phyloP scores from a whole-genome alignment of 1,284 basidiomycete species.

The Sphagnurus paluster region DNA sequence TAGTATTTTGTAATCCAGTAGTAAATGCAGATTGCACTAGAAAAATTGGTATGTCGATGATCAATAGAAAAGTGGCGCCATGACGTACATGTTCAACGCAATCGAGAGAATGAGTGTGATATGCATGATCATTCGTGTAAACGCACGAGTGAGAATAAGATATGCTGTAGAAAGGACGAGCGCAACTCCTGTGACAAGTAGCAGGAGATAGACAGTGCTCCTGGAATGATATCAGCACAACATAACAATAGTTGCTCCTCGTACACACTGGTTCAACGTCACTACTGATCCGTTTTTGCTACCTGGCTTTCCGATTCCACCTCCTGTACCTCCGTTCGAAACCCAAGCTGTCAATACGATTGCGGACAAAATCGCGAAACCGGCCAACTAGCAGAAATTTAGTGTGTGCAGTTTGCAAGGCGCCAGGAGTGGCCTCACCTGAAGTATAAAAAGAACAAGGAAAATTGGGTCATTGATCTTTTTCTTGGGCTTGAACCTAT shows the following conservation, averaged over 20 bases:
- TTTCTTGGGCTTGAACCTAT: constrained; percentile 70
- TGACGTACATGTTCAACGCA: constrained; percentile 67
- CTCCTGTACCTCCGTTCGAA: constrained; percentile 63
- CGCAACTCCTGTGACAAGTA: constrained; percentile 63
- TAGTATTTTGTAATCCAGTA: constrained; percentile 80
- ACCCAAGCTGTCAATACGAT: constrained; percentile 66
- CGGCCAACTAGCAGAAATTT: constrained; percentile 48
- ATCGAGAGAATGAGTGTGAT: constrained; percentile 75
- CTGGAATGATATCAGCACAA: constrained; percentile 28
- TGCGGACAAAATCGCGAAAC: constrained; percentile 68
- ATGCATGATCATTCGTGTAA: constrained; percentile 82
- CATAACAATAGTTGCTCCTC: neutral
- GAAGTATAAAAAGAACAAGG: constrained; percentile 67
- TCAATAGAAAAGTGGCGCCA: constrained; percentile 9
- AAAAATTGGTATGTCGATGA: constrained; percentile 4
- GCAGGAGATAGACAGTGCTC: constrained; percentile 66
- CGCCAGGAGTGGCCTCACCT: constrained; percentile 39
- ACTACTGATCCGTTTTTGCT: constrained; percentile 46
- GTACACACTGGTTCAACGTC: constrained; percentile 57
- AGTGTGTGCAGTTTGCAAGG: neutral
- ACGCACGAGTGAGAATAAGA: constrained; percentile 72
- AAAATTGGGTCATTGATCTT: constrained; percentile 73
- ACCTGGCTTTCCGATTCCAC: constrained; percentile 58
- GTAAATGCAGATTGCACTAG: constrained; percentile 64
- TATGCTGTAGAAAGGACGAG: constrained; percentile 63